Conservation (phyloP, 306 rosid species). For the Vigna nakashimae region DNA sequence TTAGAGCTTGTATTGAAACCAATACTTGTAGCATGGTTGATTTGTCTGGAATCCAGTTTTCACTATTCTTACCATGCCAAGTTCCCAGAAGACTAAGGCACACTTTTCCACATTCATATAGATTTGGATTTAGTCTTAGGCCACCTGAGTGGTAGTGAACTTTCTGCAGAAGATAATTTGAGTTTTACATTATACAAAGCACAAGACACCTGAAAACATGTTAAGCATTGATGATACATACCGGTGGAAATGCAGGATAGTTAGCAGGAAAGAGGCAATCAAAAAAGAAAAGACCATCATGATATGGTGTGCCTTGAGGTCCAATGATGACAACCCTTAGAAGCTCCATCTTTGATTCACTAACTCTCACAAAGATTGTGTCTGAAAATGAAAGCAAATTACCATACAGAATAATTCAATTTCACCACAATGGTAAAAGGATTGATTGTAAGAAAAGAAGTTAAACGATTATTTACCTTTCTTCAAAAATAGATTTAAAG, state of each 20-base stretch:
- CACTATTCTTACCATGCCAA: slow-evolving; percentile 67
- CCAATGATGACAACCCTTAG: slow-evolving; percentile 78
- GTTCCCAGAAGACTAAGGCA: slow-evolving; percentile 91
- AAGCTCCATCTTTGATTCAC: slow-evolving; percentile 80
- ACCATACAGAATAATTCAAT: slow-evolving; percentile 19
- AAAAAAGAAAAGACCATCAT: slow-evolving; percentile 84
- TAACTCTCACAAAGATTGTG: slow-evolving; percentile 75
- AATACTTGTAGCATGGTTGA: slow-evolving; percentile 92
- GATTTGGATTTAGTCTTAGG: slow-evolving; percentile 81
- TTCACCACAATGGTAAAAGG: slow-evolving; percentile 5
- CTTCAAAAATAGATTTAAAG: background rate
- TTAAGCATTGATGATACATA: slow-evolving; percentile 50
- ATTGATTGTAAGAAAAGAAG: slow-evolving; percentile 5
- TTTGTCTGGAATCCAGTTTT: slow-evolving; percentile 73
- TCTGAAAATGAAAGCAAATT: slow-evolving; percentile 54
- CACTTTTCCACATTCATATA: slow-evolving; percentile 77
- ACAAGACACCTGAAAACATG: slow-evolving; percentile 22
- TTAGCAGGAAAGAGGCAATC: slow-evolving; percentile 70
- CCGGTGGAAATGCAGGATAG: slow-evolving; percentile 78
- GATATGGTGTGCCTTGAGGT: slow-evolving; percentile 86
- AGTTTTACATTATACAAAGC: slow-evolving; percentile 31
- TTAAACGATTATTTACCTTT: slow-evolving; percentile 19
- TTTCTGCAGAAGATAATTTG: slow-evolving; percentile 56
- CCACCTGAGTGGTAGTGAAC: slow-evolving; percentile 88
- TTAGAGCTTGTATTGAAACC: slow-evolving; percentile 86